These are phyloP conservation scores for Knufia fluminis DNA, from an alignment of 2,329 filamentous ascomycete species.

Conservation along the genomic window DNA sequence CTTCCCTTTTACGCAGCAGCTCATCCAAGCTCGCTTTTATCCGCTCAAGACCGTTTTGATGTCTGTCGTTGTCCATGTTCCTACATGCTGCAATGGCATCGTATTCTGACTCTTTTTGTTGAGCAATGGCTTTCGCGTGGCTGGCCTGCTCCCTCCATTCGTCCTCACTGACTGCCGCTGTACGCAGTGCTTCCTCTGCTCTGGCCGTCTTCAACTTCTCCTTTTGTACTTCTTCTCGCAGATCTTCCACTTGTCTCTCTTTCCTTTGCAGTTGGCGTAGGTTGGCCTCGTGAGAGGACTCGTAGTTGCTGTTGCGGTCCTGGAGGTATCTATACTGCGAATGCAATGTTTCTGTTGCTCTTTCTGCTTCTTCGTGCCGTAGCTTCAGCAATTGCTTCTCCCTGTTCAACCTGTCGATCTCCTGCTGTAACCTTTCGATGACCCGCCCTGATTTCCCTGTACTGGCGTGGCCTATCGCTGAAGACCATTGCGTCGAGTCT, in stretches of 20 bases:
- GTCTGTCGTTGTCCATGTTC: conserved; percentile 34
- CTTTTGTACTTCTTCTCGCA: conserved; percentile 30
- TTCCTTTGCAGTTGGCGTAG: conserved; percentile 38
- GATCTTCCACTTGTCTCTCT: conserved; percentile 40
- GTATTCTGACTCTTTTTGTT: conserved; percentile 28
- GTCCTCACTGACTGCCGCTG: conserved; percentile 20
- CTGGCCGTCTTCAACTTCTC: conserved; percentile 34
- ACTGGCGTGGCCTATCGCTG: conserved; percentile 39
- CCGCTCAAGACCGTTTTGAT: conserved; percentile 31
- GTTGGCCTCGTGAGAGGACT: conserved; percentile 40
- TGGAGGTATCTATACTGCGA: conserved; percentile 37
- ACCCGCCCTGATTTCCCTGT: conserved; percentile 43
- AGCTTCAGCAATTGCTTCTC: conserved; percentile 38
- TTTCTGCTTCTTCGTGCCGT: conserved; percentile 38
- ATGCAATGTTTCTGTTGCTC: conserved; percentile 37
- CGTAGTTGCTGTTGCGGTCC: conserved; percentile 37
- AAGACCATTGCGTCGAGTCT: conserved; percentile 36
- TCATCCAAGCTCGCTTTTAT: conserved; percentile 29
- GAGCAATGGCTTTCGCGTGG: conserved; percentile 21
- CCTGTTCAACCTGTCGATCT: conserved; percentile 40
- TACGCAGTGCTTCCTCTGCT: conserved; percentile 32
- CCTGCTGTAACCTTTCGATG: conserved; percentile 42
- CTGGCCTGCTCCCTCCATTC: conserved; percentile 24
- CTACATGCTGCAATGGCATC: conserved; percentile 34
- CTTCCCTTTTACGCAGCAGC: conserved; percentile 29